phyloP scores from a whole-genome alignment of 2,329 filamentous ascomycete species.

The Hypoxylon sp. region DNA sequence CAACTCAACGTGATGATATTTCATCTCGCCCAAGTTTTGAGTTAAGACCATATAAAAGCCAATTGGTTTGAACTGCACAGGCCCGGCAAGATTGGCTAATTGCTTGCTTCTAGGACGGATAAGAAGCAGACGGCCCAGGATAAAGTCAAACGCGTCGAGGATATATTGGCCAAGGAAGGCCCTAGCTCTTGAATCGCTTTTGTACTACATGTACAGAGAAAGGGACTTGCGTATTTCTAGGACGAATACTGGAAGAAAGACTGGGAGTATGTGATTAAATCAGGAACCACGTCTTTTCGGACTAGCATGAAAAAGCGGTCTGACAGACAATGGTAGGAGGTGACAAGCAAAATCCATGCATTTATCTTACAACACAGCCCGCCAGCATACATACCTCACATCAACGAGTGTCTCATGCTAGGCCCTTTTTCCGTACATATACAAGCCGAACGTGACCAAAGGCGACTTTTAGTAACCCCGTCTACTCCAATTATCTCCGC shows the following conservation, averaged over 20 bases:
- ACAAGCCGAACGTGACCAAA: constrained; percentile 25
- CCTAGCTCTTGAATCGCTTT: constrained; percentile 5
- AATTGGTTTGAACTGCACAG: not conserved
- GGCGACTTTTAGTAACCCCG: constrained; percentile 15
- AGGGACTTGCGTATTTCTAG: not conserved
- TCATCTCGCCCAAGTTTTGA: not conserved
- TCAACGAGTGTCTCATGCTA: constrained; percentile 4
- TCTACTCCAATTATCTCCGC: constrained; percentile 1
- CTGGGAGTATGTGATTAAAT: not conserved
- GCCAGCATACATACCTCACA: constrained; percentile 5
- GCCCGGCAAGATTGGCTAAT: constrained; percentile 4
- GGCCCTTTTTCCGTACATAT: constrained; percentile 17
- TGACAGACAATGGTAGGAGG: not conserved
- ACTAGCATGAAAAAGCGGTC: not conserved
- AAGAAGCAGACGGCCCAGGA: constrained; percentile 86
- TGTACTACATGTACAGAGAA: too few species aligned
- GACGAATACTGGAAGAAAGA: too few species aligned
- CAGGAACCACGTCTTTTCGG: not conserved
- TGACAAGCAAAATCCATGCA: constrained; percentile 23
- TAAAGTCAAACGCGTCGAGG: constrained; percentile 77
- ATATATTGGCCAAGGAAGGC: constrained; percentile 59
- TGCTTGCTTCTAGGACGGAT: constrained; percentile 74
- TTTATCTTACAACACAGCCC: constrained; percentile 24
- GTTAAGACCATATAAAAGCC: not conserved
- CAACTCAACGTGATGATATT: not conserved